Percentiles rank a stretch among this genome's conserved stretches.
phyloP scores from a whole-genome alignment of 164 flowering plant genomes.

The Piper longum region DNA sequence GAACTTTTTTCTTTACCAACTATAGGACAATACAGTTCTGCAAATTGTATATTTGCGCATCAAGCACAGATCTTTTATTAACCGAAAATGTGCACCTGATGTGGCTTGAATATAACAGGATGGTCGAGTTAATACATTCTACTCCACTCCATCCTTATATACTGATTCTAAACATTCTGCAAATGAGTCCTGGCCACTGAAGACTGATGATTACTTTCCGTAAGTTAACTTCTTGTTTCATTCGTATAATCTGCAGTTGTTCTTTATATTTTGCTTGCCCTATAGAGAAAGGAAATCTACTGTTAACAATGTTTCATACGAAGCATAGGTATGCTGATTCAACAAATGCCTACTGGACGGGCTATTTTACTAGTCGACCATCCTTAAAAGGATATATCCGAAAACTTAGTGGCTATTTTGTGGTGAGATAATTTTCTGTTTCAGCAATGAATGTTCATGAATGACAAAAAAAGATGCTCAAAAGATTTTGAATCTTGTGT shows the following conservation, averaged over 20 bases:
- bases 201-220: conserved; percentile 82
- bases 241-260: not conserved
- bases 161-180: conserved; percentile 65
- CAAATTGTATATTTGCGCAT: not conserved
- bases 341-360: conserved; percentile 83
- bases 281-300: not conserved
- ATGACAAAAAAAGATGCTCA: not conserved
- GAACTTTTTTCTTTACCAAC: not conserved
- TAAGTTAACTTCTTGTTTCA: conserved; percentile 17
- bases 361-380: conserved; percentile 84
- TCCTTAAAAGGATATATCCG: conserved; percentile 69
- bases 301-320: conserved; percentile 2
- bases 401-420: conserved; percentile 68
- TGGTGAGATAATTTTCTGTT: conserved; percentile 31
- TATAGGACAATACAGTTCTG: not conserved
- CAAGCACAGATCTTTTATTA: not conserved
- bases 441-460: not conserved
- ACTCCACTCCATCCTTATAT: conserved; percentile 84
- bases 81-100: not conserved
- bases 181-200: conserved; percentile 67
- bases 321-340: conserved; percentile 64
- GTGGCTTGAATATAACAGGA: conserved; percentile 31
- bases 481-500: conserved; percentile 2
- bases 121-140: conserved; percentile 80
- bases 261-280: not conserved